Percentiles rank a stretch among this genome's conserved stretches.
Conservation (phyloP, 2,329 filamentous ascomycete genomes). For the Coniochaeta prunicola region DNA sequence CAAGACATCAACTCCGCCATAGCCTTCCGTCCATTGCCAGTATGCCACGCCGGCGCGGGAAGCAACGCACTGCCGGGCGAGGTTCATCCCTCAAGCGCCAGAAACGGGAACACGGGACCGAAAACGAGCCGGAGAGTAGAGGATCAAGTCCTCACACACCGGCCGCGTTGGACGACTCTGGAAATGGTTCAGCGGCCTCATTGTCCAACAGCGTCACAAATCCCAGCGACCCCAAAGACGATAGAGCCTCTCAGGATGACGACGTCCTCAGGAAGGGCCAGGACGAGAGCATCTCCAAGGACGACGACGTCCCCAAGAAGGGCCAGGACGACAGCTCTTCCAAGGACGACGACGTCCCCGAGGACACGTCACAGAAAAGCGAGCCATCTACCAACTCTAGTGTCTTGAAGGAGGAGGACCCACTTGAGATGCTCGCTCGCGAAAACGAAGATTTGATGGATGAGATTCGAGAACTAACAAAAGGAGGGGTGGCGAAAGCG, state of each 20-base stretch:
- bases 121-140: neutral
- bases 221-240: no score
- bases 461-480: no score
- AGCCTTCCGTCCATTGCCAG: neutral
- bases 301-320: neutral
- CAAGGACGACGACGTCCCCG: neutral
- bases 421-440: no score
- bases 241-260: no score
- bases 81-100: neutral
- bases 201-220: neutral
- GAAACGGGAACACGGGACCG: neutral
- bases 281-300: neutral
- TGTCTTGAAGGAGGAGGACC: no score
- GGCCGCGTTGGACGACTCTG: neutral
- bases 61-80: neutral
- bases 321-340: neutral
- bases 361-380: neutral
- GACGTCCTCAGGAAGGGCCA: neutral
- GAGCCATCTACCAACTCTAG: no score
- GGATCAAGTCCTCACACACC: neutral
- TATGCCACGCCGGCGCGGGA: neutral
- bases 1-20: neutral
- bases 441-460: neutral
- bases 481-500: no score
- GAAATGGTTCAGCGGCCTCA: neutral